A percentile compares a stretch with the other conserved stretches of the same genome.
Conservation (phyloP, 1,139 yeast genomes). For the Sugiyamaella sp. region DNA sequence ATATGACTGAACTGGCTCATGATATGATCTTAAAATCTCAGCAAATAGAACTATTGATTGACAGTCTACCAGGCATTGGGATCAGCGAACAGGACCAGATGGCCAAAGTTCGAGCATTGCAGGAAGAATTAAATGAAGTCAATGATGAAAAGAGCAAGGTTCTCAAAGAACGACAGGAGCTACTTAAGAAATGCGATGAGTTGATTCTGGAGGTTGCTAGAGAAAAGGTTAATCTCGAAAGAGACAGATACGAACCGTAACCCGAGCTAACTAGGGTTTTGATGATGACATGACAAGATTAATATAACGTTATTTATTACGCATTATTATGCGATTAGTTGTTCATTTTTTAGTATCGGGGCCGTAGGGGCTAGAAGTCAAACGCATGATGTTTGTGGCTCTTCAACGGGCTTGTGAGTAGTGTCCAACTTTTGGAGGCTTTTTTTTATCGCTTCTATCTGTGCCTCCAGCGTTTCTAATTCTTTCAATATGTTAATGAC, state of each 20-base stretch:
- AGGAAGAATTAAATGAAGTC: constrained; percentile 61
- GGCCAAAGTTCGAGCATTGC: constrained; percentile 61
- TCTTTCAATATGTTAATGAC: constrained; percentile 36
- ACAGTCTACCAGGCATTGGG: constrained; percentile 91
- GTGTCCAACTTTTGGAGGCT: background rate
- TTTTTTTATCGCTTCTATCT: constrained; percentile 1
- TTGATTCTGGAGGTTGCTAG: constrained; percentile 64
- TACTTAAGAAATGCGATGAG: constrained; percentile 67
- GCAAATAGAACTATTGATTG: constrained; percentile 83
- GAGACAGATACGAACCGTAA: no score
- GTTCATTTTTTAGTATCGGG: no score
- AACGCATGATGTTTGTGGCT: no score
- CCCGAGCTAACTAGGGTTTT: background rate
- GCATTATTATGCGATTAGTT: background rate
- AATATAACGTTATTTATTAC: background rate
- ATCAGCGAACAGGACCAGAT: constrained; percentile 78
- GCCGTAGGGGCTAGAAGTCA: background rate
- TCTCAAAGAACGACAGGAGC: constrained; percentile 64
- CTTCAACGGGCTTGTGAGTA: background rate
- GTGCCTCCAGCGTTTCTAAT: constrained; percentile 29
- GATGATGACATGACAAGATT: background rate
- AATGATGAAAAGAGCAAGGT: constrained; percentile 63
- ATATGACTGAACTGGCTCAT: constrained; percentile 59
- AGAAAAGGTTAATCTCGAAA: constrained; percentile 48
- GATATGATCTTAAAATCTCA: constrained; percentile 84